Conservation (phyloP, 208 protist genomes). For the Zelonia costaricensis region DNA sequence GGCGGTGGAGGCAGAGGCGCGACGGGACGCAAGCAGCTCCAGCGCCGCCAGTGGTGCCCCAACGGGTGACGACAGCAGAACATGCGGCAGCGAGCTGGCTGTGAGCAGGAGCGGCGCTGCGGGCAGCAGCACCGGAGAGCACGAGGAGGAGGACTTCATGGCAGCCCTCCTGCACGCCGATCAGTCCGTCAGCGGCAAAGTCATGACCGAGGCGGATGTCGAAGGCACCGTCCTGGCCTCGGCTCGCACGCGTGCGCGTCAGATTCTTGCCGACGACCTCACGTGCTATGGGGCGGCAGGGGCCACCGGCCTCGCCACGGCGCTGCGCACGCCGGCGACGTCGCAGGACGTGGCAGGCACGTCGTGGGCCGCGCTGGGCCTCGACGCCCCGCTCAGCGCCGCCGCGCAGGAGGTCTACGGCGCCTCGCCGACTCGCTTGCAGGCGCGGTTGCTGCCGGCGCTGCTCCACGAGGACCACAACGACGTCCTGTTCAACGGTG, state of each 20-base stretch:
- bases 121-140: neutral
- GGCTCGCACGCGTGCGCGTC: slow-evolving; percentile 33
- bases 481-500: slow-evolving; percentile 82
- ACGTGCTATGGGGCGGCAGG: slow-evolving; percentile 1
- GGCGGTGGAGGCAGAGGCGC: neutral
- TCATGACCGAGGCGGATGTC: slow-evolving; percentile 52
- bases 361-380: slow-evolving; percentile 51
- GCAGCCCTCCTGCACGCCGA: slow-evolving; percentile 16
- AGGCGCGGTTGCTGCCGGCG: slow-evolving; percentile 67
- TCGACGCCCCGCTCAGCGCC: slow-evolving; percentile 49
- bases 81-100: too few relatives aligned
- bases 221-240: slow-evolving; percentile 62
- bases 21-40: neutral
- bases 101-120: neutral
- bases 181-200: slow-evolving; percentile 49
- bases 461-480: slow-evolving; percentile 86
- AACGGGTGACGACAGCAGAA: too few relatives aligned
- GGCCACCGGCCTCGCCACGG: neutral
- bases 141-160: slow-evolving; percentile 18
- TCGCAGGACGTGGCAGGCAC: slow-evolving; percentile 42
- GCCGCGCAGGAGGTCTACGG: slow-evolving; percentile 49
- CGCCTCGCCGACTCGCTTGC: slow-evolving; percentile 56
- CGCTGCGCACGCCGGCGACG: slow-evolving; percentile 6
- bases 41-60: slow-evolving; percentile 7
- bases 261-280: slow-evolving; percentile 50